Evolutionary conservation across 371 early-diverging fungal species (phyloP).

Genomic region (Mucor indicus): DNA sequence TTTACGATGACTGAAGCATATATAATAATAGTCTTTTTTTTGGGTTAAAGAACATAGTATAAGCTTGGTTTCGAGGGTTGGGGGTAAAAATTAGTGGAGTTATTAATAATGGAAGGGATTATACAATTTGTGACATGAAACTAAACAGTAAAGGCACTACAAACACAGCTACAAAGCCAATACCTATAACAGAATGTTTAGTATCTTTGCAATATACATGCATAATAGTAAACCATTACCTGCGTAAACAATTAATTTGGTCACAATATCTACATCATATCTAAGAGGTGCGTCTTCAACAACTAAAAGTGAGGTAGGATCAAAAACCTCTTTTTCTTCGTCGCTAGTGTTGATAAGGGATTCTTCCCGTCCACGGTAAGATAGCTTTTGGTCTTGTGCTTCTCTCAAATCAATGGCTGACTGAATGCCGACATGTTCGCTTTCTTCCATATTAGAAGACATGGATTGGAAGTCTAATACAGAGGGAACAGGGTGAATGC

Average conservation of each 20-base stretch:
- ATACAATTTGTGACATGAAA: constrained; percentile 14
- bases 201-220: not conserved
- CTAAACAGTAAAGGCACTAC: constrained; percentile 51
- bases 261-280: constrained; percentile 69
- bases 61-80: too few species aligned
- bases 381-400: constrained; percentile 29
- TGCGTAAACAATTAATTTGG: constrained; percentile 67
- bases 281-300: constrained; percentile 55
- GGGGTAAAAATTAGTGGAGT: not conserved
- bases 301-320: constrained; percentile 35
- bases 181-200: constrained; percentile 23
- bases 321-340: constrained; percentile 18
- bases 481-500: constrained; percentile 62
- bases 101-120: not conserved
- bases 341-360: constrained; percentile 2
- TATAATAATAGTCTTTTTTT: too few species aligned
- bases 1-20: too few species aligned
- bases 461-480: constrained; percentile 58
- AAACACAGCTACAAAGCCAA: constrained; percentile 57
- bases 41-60: too few species aligned
- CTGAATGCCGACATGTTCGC: constrained; percentile 53
- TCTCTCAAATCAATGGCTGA: constrained; percentile 59
- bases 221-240: constrained; percentile 20
- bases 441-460: constrained; percentile 41
- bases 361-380: constrained; percentile 32